Percentiles rank a stretch among this genome's conserved stretches.
Evolutionary conservation across 129 eudicot genomes (phyloP).

Genomic region (Chrysanthemum makinoi): DNA sequence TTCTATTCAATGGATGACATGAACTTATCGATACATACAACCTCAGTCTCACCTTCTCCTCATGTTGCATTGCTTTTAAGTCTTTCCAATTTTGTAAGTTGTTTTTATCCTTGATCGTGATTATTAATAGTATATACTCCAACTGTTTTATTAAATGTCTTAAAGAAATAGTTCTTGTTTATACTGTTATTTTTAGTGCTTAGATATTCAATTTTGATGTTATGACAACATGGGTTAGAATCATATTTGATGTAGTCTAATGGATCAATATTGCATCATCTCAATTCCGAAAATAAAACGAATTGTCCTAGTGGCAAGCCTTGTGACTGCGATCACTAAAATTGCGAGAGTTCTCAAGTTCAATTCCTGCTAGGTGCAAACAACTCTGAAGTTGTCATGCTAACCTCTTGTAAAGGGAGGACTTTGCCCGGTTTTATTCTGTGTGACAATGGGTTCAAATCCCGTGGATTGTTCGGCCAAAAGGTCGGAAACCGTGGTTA

Average conservation of each 20-base stretch:
- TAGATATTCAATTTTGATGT: background rate
- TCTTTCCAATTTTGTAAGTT: slow-evolving; percentile 12
- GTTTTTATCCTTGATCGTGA: background rate
- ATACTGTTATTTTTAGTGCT: background rate
- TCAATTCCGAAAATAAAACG: too few species aligned
- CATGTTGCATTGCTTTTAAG: background rate
- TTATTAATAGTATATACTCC: background rate
- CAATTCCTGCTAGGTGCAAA: background rate
- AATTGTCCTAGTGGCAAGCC: background rate
- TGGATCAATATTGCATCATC: background rate
- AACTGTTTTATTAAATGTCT: slow-evolving; percentile 23
- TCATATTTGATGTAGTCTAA: background rate
- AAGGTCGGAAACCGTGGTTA: too few species aligned
- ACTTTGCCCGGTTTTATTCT: too few species aligned
- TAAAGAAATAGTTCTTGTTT: background rate
- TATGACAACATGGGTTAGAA: too few species aligned
- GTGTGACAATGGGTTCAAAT: too few species aligned
- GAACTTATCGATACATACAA: too few species aligned
- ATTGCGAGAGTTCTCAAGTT: background rate
- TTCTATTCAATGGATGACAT: too few species aligned
- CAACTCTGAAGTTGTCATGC: too few species aligned
- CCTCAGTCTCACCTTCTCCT: slow-evolving; percentile 1
- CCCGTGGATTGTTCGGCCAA: too few species aligned
- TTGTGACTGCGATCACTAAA: too few species aligned
- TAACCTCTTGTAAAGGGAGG: too few species aligned